Base-by-base conservation (phyloP, 805 yeast species). In the Candida ascalaphidarum region DNA sequence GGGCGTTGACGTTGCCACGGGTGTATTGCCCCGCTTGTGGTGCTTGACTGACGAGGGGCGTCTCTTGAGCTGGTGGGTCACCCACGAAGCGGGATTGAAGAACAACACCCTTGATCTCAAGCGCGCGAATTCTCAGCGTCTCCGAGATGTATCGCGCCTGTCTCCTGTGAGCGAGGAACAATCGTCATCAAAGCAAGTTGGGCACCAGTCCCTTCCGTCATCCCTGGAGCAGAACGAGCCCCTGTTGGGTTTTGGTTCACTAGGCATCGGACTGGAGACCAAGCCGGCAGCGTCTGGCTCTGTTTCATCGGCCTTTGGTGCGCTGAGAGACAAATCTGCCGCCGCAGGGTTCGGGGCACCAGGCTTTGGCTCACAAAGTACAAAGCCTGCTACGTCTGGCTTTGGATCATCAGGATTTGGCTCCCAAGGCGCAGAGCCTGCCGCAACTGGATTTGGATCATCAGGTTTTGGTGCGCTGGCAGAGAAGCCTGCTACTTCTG, bases 1-100 rank as follows among this genome's bases (percentile, higher is more conserved):
- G 5, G 75, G 75, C 8, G 61, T 79, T 2, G 83, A 79, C 1
- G 60, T 60, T 22, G 71, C 73, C 7, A 60, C 47, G 1, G 75
- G 83, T 22, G 42, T 43, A 13, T 57, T 82, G 32, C 95, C 95
- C 0, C 58, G 81, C 17, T 33, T 82, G 11, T 71, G 78, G 58
- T 56, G 71, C 7, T 50, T 83, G 33, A 77, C 77, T 25, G 69
- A 77, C 39, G 68, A 69, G 32, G 94, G 94, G 21, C 60, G 52
- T 19, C 45, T 84, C 14, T 51, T 73, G 23, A 62, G 70, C 4
- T 81, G 89, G 81, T 68, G 80, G 51, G 41, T 83, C 1, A 76
- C 74, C 48, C 74, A 77, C 40, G 55, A 67, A 13, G 50, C 56
- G 2, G 80, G 73, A 1, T 57, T 80, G 11, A 65, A 65, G 21